Conservation (phyloP, 345 rosid genomes). For the Brassica cretica region DNA sequence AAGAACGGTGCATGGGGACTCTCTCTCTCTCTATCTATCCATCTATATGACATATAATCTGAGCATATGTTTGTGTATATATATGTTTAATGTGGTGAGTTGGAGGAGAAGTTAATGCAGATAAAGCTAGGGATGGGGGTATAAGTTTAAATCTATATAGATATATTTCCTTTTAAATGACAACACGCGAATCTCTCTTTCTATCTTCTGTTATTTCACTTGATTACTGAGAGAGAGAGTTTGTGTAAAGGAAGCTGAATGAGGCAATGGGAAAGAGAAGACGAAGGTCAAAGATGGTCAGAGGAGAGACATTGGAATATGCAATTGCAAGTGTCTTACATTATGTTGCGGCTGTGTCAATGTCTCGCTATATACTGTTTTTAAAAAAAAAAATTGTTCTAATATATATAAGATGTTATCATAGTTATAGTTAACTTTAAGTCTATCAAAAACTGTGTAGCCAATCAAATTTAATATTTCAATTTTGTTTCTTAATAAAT, state of each 20-base stretch:
- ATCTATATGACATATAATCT: neutral
- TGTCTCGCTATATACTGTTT: neutral
- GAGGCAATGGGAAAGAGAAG: constrained; percentile 23
- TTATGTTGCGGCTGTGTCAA: constrained; percentile 23
- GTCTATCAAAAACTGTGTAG: too few relatives aligned
- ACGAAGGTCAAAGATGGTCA: constrained; percentile 33
- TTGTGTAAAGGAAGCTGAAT: constrained; percentile 5
- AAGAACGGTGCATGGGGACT: constrained; percentile 35
- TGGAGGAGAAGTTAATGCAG: constrained; percentile 32
- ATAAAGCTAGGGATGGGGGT: neutral
- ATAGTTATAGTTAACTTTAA: too few relatives aligned
- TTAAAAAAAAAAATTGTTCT: too few relatives aligned
- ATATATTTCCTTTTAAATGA: constrained; percentile 1
- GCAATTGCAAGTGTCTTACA: constrained; percentile 15
- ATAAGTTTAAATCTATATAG: neutral
- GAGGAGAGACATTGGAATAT: constrained; percentile 27
- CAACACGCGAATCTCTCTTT: neutral
- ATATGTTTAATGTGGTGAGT: constrained; percentile 10
- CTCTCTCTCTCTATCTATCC: constrained; percentile 9
- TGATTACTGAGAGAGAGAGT: neutral
- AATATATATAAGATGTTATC: too few relatives aligned
- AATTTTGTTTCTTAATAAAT: too few relatives aligned
- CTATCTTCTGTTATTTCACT: neutral
- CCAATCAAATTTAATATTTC: too few relatives aligned
- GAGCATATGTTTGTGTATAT: neutral